A percentile compares a stretch with the other conserved stretches of the same genome.
Evolutionary conservation across 1,284 basidiomycete species (phyloP).

Genomic region (Porodaedalea pini): DNA sequence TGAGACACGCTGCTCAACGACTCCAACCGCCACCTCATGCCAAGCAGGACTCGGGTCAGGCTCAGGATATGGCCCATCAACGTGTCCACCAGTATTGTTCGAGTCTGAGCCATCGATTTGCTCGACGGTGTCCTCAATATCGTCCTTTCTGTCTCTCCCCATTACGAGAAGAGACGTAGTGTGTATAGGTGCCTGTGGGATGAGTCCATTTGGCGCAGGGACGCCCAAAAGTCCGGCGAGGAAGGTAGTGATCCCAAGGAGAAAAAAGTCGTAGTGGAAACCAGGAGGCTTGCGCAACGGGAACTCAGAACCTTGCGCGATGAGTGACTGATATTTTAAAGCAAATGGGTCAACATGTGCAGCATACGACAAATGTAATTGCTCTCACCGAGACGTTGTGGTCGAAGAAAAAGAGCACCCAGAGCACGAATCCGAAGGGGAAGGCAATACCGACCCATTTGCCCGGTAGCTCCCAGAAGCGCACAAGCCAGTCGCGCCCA

Average conservation of each 20-base stretch:
- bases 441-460: constrained; percentile 88
- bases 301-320: constrained; percentile 90
- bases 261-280: constrained; percentile 88
- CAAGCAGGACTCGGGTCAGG: constrained; percentile 29
- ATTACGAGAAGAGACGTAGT: constrained; percentile 83
- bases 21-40: constrained; percentile 66
- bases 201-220: constrained; percentile 92
- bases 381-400: constrained; percentile 79
- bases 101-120: constrained; percentile 15
- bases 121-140: constrained; percentile 38
- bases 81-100: not conserved
- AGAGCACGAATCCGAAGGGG: constrained; percentile 68
- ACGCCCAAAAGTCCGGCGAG: constrained; percentile 87
- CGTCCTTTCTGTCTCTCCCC: constrained; percentile 45
- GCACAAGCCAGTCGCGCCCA: constrained; percentile 80
- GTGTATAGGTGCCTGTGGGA: constrained; percentile 95
- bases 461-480: constrained; percentile 86
- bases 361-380: not conserved
- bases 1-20: constrained; percentile 87
- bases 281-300: constrained; percentile 90
- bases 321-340: constrained; percentile 61
- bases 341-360: not conserved
- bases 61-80: constrained; percentile 23
- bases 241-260: constrained; percentile 90
- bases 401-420: constrained; percentile 75